Conservation (phyloP, 1,139 yeast species). For the Saccharomyces hybrid region DNA sequence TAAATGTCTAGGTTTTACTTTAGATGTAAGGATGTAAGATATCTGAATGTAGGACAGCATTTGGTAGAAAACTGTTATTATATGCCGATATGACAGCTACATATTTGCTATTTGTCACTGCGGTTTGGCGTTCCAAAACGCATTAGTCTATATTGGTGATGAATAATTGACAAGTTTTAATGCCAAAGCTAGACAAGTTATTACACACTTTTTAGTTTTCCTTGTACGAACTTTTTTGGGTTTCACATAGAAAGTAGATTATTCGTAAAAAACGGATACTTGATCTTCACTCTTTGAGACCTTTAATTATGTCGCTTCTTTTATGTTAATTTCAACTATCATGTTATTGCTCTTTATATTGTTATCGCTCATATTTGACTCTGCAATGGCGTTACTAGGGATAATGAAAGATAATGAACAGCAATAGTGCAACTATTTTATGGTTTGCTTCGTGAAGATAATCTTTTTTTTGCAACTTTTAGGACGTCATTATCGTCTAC, state of each 20-base stretch:
- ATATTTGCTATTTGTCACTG: not conserved
- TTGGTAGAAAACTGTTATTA: not conserved
- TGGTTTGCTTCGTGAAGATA: slow-evolving; percentile 5
- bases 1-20: not conserved
- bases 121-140: not conserved
- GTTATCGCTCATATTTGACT: not conserved
- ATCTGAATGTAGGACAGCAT: not conserved
- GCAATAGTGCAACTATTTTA: not conserved
- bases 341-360: not conserved
- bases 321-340: not conserved
- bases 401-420: not conserved
- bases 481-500: slow-evolving; percentile 26
- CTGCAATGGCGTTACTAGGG: not conserved
- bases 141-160: not conserved
- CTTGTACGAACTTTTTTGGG: not conserved
- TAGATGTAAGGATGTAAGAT: not conserved
- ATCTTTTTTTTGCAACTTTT: slow-evolving; percentile 21
- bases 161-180: not conserved
- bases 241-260: not conserved
- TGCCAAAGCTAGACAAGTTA: not conserved
- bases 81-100: not conserved
- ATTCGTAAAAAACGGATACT: not conserved
- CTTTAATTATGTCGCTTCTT: not conserved
- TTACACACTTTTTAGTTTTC: not conserved
- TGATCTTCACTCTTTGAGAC: not conserved